Evolutionary conservation across 352 stramenopile genomes (phyloP).

Genomic region (Globisporangium recalcitrans): DNA sequence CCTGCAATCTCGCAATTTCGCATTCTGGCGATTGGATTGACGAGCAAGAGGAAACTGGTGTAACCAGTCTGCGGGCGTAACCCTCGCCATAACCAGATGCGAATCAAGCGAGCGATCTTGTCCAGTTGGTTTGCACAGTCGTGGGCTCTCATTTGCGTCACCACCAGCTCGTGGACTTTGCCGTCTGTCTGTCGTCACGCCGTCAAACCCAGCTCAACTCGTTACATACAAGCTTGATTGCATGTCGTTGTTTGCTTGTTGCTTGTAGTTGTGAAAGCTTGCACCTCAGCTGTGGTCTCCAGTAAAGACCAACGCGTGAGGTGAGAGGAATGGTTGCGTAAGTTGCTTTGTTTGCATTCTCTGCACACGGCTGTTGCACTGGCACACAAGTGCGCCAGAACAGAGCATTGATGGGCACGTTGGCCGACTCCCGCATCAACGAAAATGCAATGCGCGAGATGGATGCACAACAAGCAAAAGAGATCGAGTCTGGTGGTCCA

Average conservation of each 20-base stretch:
- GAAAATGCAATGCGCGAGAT: background rate
- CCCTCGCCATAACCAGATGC: background rate
- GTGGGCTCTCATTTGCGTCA: background rate
- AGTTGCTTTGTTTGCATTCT: background rate
- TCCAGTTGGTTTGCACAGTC: background rate
- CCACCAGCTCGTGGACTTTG: too few relatives aligned
- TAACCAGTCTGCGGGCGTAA: background rate
- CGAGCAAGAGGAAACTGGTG: background rate
- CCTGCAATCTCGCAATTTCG: too few relatives aligned
- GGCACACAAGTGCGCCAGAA: background rate
- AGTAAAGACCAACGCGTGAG: background rate
- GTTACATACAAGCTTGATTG: too few relatives aligned
- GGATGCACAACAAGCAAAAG: background rate
- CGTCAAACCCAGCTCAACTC: background rate
- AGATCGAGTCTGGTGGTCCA: slow-evolving; percentile 1
- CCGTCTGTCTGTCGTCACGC: background rate
- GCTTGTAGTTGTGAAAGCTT: background rate
- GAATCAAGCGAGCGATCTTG: background rate
- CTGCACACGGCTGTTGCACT: background rate
- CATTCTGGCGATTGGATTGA: too few relatives aligned
- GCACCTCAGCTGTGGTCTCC: background rate
- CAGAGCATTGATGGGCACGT: background rate
- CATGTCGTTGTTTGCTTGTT: background rate
- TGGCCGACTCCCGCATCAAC: background rate
- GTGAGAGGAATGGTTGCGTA: background rate